These are phyloP conservation scores for Solanum hybrid DNA, from an alignment of 305 asterid genomes.

Conservation along the genomic window DNA sequence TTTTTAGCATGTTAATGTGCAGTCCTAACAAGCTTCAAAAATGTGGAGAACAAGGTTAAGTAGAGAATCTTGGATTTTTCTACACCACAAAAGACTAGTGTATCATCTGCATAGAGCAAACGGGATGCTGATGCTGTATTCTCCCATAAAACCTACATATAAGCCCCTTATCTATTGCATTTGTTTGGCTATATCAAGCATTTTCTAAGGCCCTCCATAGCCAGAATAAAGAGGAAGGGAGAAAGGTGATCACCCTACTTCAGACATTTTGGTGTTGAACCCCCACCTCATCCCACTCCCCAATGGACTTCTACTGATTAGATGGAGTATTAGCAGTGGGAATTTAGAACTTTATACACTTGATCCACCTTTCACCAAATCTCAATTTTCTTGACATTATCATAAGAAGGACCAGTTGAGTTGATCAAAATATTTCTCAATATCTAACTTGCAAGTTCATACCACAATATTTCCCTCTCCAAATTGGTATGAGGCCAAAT, in stretches of 20 bases:
- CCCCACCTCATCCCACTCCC: background rate
- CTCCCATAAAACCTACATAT: background rate
- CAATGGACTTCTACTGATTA: background rate
- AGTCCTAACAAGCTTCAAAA: background rate
- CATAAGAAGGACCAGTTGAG: background rate
- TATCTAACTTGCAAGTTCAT: background rate
- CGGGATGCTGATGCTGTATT: background rate
- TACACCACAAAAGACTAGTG: background rate
- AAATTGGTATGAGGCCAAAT: background rate
- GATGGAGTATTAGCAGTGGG: background rate
- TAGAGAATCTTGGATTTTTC: background rate
- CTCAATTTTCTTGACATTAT: background rate
- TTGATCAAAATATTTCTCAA: background rate
- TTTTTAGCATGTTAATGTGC: background rate
- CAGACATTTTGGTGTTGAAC: background rate
- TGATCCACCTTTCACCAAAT: background rate
- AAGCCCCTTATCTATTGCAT: background rate
- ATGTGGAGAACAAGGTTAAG: background rate
- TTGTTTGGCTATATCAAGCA: background rate
- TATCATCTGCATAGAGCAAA: background rate
- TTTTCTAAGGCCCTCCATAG: background rate
- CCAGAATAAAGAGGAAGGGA: background rate
- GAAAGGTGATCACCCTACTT: background rate
- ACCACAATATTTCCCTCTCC: background rate
- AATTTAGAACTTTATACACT: background rate